Conservation (phyloP, 768 basidiomycete species). For the Mrakia hoshinonis region DNA sequence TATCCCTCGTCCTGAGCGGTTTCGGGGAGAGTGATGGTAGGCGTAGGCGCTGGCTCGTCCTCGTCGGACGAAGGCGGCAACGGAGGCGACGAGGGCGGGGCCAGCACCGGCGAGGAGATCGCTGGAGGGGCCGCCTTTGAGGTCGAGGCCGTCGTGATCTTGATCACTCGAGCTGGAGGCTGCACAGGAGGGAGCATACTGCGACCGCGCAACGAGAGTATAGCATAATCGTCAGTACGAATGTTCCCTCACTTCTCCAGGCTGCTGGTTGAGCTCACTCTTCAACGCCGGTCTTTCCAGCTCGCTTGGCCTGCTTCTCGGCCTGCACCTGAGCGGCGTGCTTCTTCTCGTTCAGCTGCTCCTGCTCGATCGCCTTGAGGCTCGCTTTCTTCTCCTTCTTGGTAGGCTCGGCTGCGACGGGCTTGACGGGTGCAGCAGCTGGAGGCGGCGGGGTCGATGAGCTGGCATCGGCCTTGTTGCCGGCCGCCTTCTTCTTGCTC, state of each 20-base stretch:
- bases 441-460: neutral
- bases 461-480: neutral
- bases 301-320: conserved; percentile 17
- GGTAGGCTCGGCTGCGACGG: neutral
- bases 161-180: conserved; percentile 25
- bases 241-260: no score
- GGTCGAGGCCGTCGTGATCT: conserved; percentile 7
- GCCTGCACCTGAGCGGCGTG: conserved; percentile 10
- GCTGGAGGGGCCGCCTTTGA: neutral
- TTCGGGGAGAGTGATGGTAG: neutral
- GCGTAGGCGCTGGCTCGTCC: neutral
- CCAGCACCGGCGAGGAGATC: neutral
- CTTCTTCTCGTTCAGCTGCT: conserved; percentile 14
- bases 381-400: neutral
- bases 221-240: neutral
- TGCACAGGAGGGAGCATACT: conserved; percentile 26
- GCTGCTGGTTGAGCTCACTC: no score
- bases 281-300: conserved; percentile 17
- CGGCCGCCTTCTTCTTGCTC: neutral
- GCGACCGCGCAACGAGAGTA: neutral
- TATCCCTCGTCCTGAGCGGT: neutral
- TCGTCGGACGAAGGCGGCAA: neutral
- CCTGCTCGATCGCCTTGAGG: neutral
- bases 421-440: neutral
- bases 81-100: conserved; percentile 1